phyloP scores from a whole-genome alignment of 305 asterid genomes.

The Ruellia speciosa region DNA sequence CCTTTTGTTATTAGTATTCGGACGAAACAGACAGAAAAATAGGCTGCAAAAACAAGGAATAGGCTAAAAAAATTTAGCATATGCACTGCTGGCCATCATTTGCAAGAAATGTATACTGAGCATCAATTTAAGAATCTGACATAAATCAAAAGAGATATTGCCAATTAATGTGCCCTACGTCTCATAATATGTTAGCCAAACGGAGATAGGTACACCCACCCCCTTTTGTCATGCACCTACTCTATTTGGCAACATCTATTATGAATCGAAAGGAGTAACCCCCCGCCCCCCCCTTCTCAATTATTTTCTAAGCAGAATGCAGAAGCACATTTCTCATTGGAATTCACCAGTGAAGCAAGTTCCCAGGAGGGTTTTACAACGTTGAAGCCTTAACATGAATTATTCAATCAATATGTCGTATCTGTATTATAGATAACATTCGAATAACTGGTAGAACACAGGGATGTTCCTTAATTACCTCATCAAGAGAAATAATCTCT shows the following conservation, averaged over 20 bases:
- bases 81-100: neutral
- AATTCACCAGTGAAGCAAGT: conserved; percentile 4
- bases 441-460: neutral
- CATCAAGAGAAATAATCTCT: conserved; percentile 5
- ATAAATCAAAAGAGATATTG: too few species aligned
- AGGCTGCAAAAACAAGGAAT: conserved; percentile 27
- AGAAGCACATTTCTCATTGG: conserved; percentile 1
- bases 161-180: too few species aligned
- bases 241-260: neutral
- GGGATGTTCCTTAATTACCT: conserved; percentile 8
- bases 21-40: conserved; percentile 5
- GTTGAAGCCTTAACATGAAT: neutral
- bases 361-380: neutral
- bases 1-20: neutral
- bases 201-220: too few species aligned
- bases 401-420: neutral
- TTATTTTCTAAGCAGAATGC: neutral
- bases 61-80: conserved; percentile 1
- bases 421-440: neutral
- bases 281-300: too few species aligned
- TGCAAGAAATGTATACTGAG: too few species aligned
- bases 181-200: too few species aligned
- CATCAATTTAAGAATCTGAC: too few species aligned
- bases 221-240: too few species aligned
- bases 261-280: neutral